A percentile compares a stretch with the other conserved stretches of the same genome.
Conservation (phyloP, 768 basidiomycete genomes). For the Lentinus tigrinus region DNA sequence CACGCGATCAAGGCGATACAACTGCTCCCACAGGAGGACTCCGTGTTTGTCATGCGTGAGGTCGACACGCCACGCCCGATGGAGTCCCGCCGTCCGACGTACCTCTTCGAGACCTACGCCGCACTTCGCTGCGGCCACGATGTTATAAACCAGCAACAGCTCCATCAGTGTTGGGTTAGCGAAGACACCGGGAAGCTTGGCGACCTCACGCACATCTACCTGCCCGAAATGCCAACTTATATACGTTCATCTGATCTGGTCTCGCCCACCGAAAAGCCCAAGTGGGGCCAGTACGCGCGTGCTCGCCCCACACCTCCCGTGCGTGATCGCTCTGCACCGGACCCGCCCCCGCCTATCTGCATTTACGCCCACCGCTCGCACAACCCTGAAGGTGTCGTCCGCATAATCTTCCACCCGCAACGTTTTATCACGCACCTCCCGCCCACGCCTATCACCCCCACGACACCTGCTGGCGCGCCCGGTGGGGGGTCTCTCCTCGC, state of each 20-base stretch:
- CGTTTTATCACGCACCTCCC: not conserved
- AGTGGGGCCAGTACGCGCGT: no score
- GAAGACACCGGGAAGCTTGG: not conserved
- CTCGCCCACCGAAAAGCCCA: no score
- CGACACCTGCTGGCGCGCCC: no score
- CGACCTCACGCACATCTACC: slow-evolving; percentile 3
- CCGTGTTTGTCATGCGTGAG: slow-evolving; percentile 25
- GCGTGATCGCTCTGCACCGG: no score
- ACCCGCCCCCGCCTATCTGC: not conserved
- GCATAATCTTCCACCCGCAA: slow-evolving; percentile 11
- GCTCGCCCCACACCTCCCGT: no score
- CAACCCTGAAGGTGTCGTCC: not conserved
- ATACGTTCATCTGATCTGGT: not conserved
- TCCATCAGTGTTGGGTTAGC: not conserved
- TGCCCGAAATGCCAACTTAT: slow-evolving; percentile 10
- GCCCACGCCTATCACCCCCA: no score
- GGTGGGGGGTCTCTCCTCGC: no score
- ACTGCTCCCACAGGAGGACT: slow-evolving; percentile 16
- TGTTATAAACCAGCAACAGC: not conserved
- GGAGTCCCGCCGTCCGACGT: not conserved
- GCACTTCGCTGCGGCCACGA: slow-evolving; percentile 9
- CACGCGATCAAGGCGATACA: slow-evolving; percentile 18
- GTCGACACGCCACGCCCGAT: not conserved
- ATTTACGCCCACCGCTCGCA: not conserved
- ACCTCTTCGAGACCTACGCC: slow-evolving; percentile 18